These are phyloP conservation scores for Chalaropsis ovoidea DNA, from an alignment of 2,329 filamentous ascomycete species.

Conservation along the genomic window DNA sequence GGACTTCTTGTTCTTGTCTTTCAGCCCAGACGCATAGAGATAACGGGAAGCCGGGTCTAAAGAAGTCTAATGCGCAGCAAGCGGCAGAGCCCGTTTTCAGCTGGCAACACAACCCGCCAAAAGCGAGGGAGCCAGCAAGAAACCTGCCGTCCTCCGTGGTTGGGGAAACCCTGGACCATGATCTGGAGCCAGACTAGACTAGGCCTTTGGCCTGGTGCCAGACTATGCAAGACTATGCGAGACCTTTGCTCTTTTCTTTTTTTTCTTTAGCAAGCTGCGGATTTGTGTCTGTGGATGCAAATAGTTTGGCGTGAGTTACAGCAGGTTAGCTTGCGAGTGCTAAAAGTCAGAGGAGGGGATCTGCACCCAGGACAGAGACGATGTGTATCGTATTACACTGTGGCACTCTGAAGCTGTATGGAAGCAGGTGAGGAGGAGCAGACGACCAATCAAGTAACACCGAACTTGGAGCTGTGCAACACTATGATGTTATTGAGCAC, in stretches of 20 bases:
- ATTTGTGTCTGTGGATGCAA: background rate
- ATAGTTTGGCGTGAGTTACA: no score
- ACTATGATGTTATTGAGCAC: background rate
- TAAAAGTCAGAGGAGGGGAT: no score
- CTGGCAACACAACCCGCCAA: background rate
- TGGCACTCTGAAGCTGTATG: background rate
- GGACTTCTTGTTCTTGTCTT: background rate
- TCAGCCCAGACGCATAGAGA: background rate
- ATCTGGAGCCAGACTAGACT: background rate
- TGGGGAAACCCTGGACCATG: background rate
- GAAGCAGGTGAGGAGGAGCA: background rate
- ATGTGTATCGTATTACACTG: background rate
- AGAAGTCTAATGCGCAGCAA: background rate
- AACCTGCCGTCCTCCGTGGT: background rate
- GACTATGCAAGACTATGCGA: no score
- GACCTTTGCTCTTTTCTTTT: no score
- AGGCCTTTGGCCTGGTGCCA: no score
- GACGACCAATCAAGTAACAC: background rate
- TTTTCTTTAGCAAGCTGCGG: background rate
- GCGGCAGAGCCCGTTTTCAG: background rate
- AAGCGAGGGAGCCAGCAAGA: background rate
- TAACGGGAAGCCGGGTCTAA: background rate
- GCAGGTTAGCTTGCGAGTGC: no score
- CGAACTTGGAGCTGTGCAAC: background rate
- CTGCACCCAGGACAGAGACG: no score